Percentiles rank a stretch among this genome's conserved stretches.
phyloP scores from a whole-genome alignment of 441 rosid species.

The Macaranga tanarius region DNA sequence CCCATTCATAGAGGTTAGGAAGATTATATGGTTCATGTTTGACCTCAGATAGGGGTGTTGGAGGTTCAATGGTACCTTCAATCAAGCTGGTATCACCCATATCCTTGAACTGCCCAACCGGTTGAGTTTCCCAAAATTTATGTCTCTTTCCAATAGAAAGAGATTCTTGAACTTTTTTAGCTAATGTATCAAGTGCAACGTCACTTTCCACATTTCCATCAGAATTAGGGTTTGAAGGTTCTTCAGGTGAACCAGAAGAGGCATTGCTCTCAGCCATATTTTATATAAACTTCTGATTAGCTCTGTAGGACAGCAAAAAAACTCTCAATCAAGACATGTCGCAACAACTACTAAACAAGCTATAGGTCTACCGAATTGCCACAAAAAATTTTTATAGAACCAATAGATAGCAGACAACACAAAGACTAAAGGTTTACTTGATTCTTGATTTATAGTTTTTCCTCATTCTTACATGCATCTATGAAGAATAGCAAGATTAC shows the following conservation, averaged over 20 bases:
- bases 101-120: constrained; percentile 77
- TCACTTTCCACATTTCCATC: constrained; percentile 45
- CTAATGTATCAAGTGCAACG: constrained; percentile 53
- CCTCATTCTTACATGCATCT: not conserved
- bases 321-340: not conserved
- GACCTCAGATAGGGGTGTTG: constrained; percentile 61
- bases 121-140: constrained; percentile 89
- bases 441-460: not conserved
- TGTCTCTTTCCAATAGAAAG: constrained; percentile 49
- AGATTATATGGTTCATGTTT: constrained; percentile 83
- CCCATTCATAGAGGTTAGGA: constrained; percentile 71
- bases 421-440: not conserved
- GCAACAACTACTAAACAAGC: not conserved
- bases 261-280: constrained; percentile 53
- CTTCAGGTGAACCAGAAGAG: constrained; percentile 46
- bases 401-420: not conserved
- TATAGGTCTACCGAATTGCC: not conserved
- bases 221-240: constrained; percentile 36
- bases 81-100: constrained; percentile 45
- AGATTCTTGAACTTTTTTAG: constrained; percentile 58
- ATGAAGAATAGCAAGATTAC: not conserved
- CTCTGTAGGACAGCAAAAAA: not conserved
- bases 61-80: constrained; percentile 60
- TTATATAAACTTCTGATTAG: not conserved
- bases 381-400: not conserved